Conservation (phyloP, 768 basidiomycete genomes). For the Mycena latifolia region DNA sequence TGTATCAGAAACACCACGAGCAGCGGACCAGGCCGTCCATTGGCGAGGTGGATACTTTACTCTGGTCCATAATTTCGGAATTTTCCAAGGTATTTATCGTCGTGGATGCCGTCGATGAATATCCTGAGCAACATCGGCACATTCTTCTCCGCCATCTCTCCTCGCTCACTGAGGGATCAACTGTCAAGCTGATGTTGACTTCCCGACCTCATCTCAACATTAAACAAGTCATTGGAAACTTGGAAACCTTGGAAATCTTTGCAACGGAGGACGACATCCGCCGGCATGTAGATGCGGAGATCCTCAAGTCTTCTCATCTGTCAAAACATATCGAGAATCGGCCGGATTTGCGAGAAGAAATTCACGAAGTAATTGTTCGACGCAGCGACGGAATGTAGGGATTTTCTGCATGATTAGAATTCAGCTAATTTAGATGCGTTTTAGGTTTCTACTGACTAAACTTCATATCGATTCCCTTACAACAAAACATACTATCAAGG, state of each 20-base stretch:
- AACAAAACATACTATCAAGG: conserved; percentile 11
- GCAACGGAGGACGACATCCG: conserved; percentile 11
- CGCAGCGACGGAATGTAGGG: conserved; percentile 10
- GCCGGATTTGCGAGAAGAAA: too few relatives aligned
- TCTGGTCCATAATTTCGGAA: neutral
- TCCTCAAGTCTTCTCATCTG: too few relatives aligned
- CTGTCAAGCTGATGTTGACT: conserved; percentile 13
- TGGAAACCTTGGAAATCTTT: neutral
- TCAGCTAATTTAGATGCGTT: neutral
- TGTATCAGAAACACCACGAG: too few relatives aligned
- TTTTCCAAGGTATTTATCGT: conserved; percentile 4
- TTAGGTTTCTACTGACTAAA: conserved; percentile 17
- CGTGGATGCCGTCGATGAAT: conserved; percentile 23
- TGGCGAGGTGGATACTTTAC: neutral
- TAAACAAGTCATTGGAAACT: neutral
- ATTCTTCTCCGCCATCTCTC: neutral
- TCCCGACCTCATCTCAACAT: conserved; percentile 18
- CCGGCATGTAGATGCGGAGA: too few relatives aligned
- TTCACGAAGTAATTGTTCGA: neutral
- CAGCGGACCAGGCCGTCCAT: neutral
- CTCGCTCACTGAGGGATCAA: neutral
- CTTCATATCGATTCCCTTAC: conserved; percentile 1
- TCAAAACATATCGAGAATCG: too few relatives aligned
- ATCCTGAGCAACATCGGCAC: conserved; percentile 5
- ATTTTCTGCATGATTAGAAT: neutral